phyloP scores from a whole-genome alignment of 352 stramenopile species.

The Pilasporangium apinafurcum region DNA sequence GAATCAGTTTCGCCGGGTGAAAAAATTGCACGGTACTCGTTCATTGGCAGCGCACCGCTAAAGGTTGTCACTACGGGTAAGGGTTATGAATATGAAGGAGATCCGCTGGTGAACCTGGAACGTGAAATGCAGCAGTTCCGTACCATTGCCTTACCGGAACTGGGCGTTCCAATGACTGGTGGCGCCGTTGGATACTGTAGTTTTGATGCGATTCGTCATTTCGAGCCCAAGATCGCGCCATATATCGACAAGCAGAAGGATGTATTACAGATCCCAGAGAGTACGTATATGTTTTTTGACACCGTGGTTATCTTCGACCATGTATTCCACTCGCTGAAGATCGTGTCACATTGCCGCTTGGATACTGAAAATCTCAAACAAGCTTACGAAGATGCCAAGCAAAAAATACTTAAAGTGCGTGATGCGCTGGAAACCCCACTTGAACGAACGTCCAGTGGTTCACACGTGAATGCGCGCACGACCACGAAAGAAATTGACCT shows the following conservation, averaged over 20 bases:
- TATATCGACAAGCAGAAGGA: slow-evolving; percentile 74
- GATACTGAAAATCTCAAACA: slow-evolving; percentile 54
- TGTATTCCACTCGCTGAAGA: slow-evolving; percentile 87
- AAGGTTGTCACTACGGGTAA: slow-evolving; percentile 71
- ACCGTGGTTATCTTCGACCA: slow-evolving; percentile 88
- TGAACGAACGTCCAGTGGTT: slow-evolving; percentile 41
- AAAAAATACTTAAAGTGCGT: slow-evolving; percentile 67
- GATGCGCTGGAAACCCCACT: slow-evolving; percentile 59
- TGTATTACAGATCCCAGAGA: slow-evolving; percentile 79
- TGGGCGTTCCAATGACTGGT: slow-evolving; percentile 79
- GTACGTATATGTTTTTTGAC: slow-evolving; percentile 90
- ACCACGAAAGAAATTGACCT: slow-evolving; percentile 46
- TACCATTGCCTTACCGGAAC: slow-evolving; percentile 58
- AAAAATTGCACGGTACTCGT: slow-evolving; percentile 86
- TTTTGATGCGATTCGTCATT: slow-evolving; percentile 87
- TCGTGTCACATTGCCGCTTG: slow-evolving; percentile 77
- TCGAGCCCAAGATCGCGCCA: slow-evolving; percentile 78
- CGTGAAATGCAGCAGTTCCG: slow-evolving; percentile 74
- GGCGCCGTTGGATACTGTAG: slow-evolving; percentile 85
- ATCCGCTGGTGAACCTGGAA: slow-evolving; percentile 76
- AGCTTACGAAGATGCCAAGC: slow-evolving; percentile 64
- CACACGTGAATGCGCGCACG: slow-evolving; percentile 35
- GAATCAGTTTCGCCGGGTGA: slow-evolving; percentile 82
- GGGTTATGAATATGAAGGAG: slow-evolving; percentile 45
- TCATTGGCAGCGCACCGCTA: slow-evolving; percentile 80